A percentile compares a stretch with the other conserved stretches of the same genome.
Conservation (phyloP, 2,329 filamentous ascomycete genomes). For the Epichloe aotearoae region DNA sequence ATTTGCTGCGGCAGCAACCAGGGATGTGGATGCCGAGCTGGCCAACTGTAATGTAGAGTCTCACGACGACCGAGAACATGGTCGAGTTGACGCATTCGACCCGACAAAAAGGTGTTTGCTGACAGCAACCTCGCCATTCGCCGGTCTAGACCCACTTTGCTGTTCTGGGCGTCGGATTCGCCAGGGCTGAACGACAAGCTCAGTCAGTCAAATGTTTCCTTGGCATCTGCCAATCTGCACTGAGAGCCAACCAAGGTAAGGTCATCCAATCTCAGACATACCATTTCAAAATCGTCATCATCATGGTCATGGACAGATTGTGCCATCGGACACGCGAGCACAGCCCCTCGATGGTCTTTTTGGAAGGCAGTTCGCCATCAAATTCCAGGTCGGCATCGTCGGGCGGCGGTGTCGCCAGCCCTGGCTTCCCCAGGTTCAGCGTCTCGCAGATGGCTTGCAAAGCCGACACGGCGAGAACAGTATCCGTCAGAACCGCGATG, state of each 20-base stretch:
- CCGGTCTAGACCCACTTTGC: conserved; percentile 20
- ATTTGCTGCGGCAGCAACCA: conserved; percentile 1
- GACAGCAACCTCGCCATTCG: conserved; percentile 21
- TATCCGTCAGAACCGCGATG: conserved; percentile 22
- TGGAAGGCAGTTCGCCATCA: conserved; percentile 7
- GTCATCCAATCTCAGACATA: conserved; percentile 10
- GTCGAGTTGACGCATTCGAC: conserved; percentile 17
- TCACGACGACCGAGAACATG: conserved; percentile 9
- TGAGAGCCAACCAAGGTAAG: too few relatives aligned
- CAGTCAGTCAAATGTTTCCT: neutral
- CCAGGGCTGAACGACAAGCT: conserved; percentile 14
- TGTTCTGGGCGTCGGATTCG: conserved; percentile 23
- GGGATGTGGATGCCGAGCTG: conserved; percentile 1
- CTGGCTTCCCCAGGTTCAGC: conserved; percentile 4
- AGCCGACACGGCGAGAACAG: conserved; percentile 22
- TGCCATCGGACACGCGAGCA: conserved; percentile 23
- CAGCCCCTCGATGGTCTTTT: conserved; percentile 16
- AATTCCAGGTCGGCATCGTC: neutral
- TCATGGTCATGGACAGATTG: conserved; percentile 25
- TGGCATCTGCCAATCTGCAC: neutral
- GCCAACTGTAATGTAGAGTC: conserved; percentile 6
- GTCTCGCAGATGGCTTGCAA: conserved; percentile 17
- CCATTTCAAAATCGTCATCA: conserved; percentile 27
- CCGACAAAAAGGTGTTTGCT: conserved; percentile 20
- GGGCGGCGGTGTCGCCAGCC: conserved; percentile 3